These are phyloP conservation scores for Martensiomyces pterosporus DNA, from an alignment of 192 early-diverging fungal genomes.

Conservation along the genomic window DNA sequence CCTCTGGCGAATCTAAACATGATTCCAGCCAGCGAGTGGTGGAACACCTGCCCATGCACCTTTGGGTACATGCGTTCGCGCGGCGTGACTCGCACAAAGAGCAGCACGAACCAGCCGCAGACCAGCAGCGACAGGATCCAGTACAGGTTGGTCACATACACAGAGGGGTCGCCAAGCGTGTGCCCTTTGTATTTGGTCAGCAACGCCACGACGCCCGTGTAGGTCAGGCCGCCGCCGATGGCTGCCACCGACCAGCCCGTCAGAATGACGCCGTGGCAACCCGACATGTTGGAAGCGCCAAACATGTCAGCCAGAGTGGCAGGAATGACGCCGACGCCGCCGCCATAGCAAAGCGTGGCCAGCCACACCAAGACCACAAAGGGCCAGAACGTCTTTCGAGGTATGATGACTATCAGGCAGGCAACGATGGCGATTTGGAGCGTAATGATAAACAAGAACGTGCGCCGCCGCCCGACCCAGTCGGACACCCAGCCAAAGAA, in stretches of 20 bases:
- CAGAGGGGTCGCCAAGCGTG: constrained; percentile 51
- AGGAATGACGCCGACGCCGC: constrained; percentile 72
- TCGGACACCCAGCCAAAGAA: constrained; percentile 58
- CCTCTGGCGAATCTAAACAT: constrained; percentile 50
- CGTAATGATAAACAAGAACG: constrained; percentile 59
- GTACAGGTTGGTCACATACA: constrained; percentile 61
- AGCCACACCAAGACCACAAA: constrained; percentile 61
- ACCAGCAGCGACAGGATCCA: constrained; percentile 64
- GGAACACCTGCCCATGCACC: constrained; percentile 57
- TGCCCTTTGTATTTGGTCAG: constrained; percentile 34
- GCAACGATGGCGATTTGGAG: constrained; percentile 61
- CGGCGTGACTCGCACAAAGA: constrained; percentile 59
- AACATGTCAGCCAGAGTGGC: constrained; percentile 77
- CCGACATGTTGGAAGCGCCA: constrained; percentile 71
- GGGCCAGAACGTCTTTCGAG: constrained; percentile 52
- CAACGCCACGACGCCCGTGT: constrained; percentile 58
- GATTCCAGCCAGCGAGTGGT: constrained; percentile 53
- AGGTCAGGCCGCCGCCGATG: constrained; percentile 69
- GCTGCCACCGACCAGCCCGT: constrained; percentile 73
- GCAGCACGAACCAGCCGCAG: constrained; percentile 54
- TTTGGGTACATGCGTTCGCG: constrained; percentile 65
- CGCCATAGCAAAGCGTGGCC: constrained; percentile 68
- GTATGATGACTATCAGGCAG: constrained; percentile 55
- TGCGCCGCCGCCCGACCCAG: constrained; percentile 58
- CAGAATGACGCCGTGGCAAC: constrained; percentile 71